These are phyloP conservation scores for Diospyros lotus DNA, from an alignment of 148 eudicot species.

Conservation along the genomic window DNA sequence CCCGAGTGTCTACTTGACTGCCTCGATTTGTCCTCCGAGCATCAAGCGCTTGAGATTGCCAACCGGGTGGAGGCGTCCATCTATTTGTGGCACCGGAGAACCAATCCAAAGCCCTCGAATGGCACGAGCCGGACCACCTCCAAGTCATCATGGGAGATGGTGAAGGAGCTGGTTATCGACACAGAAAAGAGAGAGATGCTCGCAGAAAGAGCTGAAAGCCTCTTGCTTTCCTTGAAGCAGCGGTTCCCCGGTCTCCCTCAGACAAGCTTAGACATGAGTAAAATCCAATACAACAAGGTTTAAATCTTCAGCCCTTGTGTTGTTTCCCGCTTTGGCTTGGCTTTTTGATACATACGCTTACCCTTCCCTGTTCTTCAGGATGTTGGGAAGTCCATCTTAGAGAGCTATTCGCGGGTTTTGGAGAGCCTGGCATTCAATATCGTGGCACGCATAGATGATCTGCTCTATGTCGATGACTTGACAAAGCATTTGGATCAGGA, in stretches of 20 bases:
- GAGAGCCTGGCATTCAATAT: constrained; percentile 77
- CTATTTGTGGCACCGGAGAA: neutral
- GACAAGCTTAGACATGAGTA: constrained; percentile 2
- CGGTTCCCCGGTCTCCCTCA: constrained; percentile 9
- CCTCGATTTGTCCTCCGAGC: constrained; percentile 5
- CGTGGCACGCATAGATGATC: constrained; percentile 69
- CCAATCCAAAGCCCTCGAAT: neutral
- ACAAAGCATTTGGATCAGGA: constrained; percentile 41
- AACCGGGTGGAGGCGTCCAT: neutral
- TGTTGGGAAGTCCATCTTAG: constrained; percentile 74
- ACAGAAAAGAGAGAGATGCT: neutral
- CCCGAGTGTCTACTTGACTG: constrained; percentile 7
- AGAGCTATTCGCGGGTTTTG: constrained; percentile 80
- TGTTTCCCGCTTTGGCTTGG: neutral
- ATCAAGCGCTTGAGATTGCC: neutral
- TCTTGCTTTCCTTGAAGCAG: neutral
- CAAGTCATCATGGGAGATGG: neutral
- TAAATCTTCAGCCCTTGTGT: neutral
- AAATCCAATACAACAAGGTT: constrained; percentile 9
- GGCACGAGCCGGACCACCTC: neutral
- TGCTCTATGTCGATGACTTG: constrained; percentile 48
- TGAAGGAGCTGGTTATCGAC: neutral
- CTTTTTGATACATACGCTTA: no score
- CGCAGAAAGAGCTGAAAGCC: constrained; percentile 5
- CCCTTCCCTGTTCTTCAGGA: constrained; percentile 34